Conservation (phyloP, 2,329 filamentous ascomycete species). For the Tolypocladium album region DNA sequence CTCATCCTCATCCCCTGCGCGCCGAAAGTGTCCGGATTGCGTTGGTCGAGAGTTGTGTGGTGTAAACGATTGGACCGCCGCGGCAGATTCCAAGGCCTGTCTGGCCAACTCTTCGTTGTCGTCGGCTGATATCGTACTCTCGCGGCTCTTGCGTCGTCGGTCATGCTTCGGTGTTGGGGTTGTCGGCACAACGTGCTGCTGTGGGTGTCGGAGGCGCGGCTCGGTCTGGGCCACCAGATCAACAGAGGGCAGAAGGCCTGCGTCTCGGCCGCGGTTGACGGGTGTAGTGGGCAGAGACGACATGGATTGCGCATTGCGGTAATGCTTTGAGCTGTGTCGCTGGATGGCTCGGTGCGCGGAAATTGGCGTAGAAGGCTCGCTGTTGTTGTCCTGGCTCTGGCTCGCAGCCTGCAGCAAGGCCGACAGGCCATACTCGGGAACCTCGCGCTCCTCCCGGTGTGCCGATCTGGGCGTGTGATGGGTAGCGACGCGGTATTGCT, state of each 20-base stretch:
- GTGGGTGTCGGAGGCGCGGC: constrained; percentile 34
- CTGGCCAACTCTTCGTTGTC: constrained; percentile 48
- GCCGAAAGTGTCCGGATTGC: constrained; percentile 14
- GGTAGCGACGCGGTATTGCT: constrained; percentile 33
- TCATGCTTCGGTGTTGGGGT: constrained; percentile 31
- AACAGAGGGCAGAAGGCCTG: constrained; percentile 49
- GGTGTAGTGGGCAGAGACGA: constrained; percentile 79
- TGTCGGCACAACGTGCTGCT: constrained; percentile 30
- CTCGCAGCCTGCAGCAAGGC: constrained; percentile 72
- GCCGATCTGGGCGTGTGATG: constrained; percentile 37
- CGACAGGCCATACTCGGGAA: constrained; percentile 54
- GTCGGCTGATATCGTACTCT: constrained; percentile 72
- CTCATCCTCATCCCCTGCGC: constrained; percentile 7
- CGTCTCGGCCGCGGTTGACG: constrained; percentile 37
- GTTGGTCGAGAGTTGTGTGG: constrained; percentile 15
- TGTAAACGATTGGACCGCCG: constrained; percentile 21
- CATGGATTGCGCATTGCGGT: constrained; percentile 68
- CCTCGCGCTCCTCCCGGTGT: constrained; percentile 33
- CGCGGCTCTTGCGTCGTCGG: constrained; percentile 57
- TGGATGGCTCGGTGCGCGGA: constrained; percentile 31
- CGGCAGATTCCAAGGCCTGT: constrained; percentile 42
- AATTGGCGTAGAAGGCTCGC: constrained; percentile 61
- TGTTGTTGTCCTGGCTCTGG: constrained; percentile 50
- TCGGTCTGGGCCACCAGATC: constrained; percentile 52
- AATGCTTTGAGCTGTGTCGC: constrained; percentile 50